Evolutionary conservation across 2,329 filamentous ascomycete genomes (phyloP).

Genomic region (Penicillium sp.): DNA sequence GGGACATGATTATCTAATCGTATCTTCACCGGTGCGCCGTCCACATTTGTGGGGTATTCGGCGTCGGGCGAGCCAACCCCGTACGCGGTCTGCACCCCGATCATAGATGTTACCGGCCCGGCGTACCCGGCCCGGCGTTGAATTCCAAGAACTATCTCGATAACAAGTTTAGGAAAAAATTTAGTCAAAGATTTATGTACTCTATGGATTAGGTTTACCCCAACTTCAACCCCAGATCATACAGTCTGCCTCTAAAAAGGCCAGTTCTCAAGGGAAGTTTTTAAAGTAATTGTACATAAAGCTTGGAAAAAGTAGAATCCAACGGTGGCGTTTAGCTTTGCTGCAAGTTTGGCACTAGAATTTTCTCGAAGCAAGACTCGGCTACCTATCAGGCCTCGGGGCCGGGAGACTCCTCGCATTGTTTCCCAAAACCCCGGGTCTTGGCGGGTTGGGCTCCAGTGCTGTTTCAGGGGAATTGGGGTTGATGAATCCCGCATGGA

Average conservation of each 20-base stretch:
- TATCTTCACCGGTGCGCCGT: neutral
- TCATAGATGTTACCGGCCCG: neutral
- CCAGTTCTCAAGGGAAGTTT: neutral
- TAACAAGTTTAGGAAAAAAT: neutral
- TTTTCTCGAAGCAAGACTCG: slow-evolving; percentile 3
- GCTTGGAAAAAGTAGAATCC: neutral
- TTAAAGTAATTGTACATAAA: neutral
- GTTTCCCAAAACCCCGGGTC: neutral
- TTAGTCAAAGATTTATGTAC: slow-evolving; percentile 4
- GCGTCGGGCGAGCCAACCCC: neutral
- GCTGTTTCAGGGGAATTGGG: neutral
- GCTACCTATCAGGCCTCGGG: neutral
- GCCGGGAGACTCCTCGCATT: neutral
- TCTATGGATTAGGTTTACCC: neutral
- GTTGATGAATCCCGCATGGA: neutral
- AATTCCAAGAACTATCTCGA: neutral
- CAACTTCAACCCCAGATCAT: slow-evolving; percentile 1
- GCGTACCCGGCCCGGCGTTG: slow-evolving; percentile 5
- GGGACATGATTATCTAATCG: neutral
- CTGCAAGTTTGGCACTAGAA: neutral
- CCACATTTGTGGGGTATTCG: slow-evolving; percentile 1
- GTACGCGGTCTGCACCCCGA: neutral
- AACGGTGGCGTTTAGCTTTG: slow-evolving; percentile 3
- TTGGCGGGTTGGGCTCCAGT: neutral
- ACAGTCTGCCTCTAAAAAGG: neutral